Evolutionary conservation across 78 protist genomes (phyloP).

Genomic region (Dictyostelium citrinum): DNA sequence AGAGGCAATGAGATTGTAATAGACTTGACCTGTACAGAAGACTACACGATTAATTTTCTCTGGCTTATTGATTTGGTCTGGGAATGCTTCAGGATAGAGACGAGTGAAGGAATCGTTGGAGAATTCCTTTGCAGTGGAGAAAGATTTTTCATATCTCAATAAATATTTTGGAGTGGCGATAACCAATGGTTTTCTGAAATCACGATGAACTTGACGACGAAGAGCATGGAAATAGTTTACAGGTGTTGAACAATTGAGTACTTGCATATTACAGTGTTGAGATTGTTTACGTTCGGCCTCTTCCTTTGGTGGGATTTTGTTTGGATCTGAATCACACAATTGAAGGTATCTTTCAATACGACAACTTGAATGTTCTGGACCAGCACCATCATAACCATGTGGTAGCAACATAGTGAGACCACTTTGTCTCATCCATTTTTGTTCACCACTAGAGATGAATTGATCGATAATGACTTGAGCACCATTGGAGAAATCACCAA

Average conservation of each 20-base stretch:
- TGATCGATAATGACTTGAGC: conserved; percentile 97
- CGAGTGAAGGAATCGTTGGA: conserved; percentile 55
- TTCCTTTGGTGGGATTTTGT: conserved; percentile 30
- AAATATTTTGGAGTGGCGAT: conserved; percentile 91
- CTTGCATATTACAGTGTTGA: conserved; percentile 83
- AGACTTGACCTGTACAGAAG: conserved; percentile 94
- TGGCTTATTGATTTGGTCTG: conserved; percentile 41
- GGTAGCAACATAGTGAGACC: conserved; percentile 95
- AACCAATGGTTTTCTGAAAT: conserved; percentile 97
- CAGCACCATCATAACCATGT: conserved; percentile 98
- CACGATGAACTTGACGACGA: conserved; percentile 94
- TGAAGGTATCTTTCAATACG: conserved; percentile 95
- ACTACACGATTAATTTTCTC: conserved; percentile 86
- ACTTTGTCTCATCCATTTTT: conserved; percentile 93
- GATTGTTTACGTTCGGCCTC: conserved; percentile 51
- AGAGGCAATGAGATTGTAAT: conserved; percentile 78
- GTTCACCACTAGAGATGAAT: conserved; percentile 92
- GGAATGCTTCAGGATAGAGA: conserved; percentile 64
- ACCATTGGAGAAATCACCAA: conserved; percentile 96
- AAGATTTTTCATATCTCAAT: conserved; percentile 75
- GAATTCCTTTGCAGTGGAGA: conserved; percentile 66
- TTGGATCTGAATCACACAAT: conserved; percentile 75
- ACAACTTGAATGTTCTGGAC: conserved; percentile 98
- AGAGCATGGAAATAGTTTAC: conserved; percentile 98
- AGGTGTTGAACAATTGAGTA: conserved; percentile 93